Percentiles rank a stretch among this genome's conserved stretches.
Evolutionary conservation across 148 eudicot species (phyloP).

Genomic region (Amaranthus palmeri): DNA sequence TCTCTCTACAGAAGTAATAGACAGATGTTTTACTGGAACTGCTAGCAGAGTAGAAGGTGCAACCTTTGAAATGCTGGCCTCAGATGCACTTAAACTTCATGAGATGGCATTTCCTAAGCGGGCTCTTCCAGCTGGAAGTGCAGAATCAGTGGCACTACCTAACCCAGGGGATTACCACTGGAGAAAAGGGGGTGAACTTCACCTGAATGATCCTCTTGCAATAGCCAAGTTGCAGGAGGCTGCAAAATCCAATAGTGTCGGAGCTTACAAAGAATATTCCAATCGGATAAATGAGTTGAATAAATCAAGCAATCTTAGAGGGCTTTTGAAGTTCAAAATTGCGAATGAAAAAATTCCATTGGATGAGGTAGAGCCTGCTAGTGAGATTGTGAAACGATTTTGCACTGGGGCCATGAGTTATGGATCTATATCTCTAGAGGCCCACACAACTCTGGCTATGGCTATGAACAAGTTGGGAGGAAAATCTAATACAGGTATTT

Average conservation of each 20-base stretch:
- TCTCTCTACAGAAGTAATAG: conserved; percentile 87
- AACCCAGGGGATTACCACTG: conserved; percentile 99
- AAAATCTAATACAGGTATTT: conserved; percentile 90
- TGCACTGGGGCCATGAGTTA: conserved; percentile 99
- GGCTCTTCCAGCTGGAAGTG: conserved; percentile 71
- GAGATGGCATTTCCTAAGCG: conserved; percentile 81
- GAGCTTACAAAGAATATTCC: conserved; percentile 87
- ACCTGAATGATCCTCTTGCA: conserved; percentile 92
- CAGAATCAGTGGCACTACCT: conserved; percentile 89
- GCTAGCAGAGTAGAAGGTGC: conserved; percentile 99
- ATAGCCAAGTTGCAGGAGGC: conserved; percentile 97
- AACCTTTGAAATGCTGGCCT: conserved; percentile 81
- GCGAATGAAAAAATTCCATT: conserved; percentile 51
- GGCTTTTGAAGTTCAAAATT: conserved; percentile 85
- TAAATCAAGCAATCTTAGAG: conserved; percentile 81
- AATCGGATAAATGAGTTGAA: conserved; percentile 82
- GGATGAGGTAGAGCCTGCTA: conserved; percentile 91
- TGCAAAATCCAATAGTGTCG: conserved; percentile 82
- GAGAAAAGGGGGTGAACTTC: conserved; percentile 96
- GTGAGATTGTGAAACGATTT: conserved; percentile 96
- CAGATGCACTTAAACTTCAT: conserved; percentile 73
- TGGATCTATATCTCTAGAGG: conserved; percentile 96
- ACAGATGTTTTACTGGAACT: conserved; percentile 87
- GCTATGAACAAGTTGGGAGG: conserved; percentile 99
- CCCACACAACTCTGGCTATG: conserved; percentile 84